Conservation (phyloP, 331 rosid genomes). For the Malus hybrid region DNA sequence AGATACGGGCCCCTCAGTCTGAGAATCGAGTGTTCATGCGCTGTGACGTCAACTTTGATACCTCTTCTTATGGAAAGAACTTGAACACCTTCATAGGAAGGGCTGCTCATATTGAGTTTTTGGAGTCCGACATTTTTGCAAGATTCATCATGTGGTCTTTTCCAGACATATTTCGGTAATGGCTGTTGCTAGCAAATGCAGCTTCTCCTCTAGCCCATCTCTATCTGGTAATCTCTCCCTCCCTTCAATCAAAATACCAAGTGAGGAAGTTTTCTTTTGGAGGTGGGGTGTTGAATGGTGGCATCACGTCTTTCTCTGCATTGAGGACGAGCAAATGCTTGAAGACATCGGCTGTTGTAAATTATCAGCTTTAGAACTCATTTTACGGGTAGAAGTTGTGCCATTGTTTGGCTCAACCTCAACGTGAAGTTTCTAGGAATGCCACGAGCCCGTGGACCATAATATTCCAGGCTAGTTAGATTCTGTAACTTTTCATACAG, state of each 20-base stretch:
- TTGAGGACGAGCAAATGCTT: constrained; percentile 1
- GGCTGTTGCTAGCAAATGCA: constrained; percentile 4
- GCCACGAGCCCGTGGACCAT: not conserved
- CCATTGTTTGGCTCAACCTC: not conserved
- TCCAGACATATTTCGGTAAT: constrained; percentile 61
- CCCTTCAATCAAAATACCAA: not conserved
- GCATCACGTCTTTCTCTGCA: not conserved
- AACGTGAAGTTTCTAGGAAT: constrained; percentile 3
- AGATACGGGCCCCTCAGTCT: constrained; percentile 52
- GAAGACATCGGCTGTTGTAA: constrained; percentile 15
- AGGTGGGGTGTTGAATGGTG: not conserved
- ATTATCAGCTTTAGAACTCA: constrained; percentile 20
- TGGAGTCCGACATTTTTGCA: constrained; percentile 77
- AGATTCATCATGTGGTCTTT: constrained; percentile 94
- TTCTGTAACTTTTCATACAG: not conserved
- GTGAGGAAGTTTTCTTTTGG: not conserved
- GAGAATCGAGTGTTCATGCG: constrained; percentile 77
- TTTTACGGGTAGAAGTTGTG: constrained; percentile 6
- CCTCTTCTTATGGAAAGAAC: constrained; percentile 82
- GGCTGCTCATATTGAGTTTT: constrained; percentile 93
- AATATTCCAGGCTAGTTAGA: constrained; percentile 13
- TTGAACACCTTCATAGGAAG: constrained; percentile 75
- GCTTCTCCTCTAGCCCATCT: constrained; percentile 11
- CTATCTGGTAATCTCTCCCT: not conserved
- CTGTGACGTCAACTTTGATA: constrained; percentile 82